Conservation (phyloP, 1,284 basidiomycete species). For the Ganoderma lingzhi region DNA sequence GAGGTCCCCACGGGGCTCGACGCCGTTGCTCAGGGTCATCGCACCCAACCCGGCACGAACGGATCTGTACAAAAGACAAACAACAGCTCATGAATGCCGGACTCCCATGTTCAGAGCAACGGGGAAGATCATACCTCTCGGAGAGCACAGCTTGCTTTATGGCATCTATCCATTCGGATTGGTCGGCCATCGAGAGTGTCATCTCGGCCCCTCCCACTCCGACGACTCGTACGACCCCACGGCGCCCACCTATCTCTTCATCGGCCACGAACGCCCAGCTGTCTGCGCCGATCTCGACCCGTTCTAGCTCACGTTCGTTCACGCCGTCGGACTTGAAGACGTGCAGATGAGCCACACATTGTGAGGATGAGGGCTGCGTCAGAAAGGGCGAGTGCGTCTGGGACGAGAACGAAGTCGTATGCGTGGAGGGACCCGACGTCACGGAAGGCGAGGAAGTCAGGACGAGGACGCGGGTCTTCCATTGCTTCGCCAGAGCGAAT, state of each 20-base stretch:
- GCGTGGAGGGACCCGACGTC: conserved; percentile 42
- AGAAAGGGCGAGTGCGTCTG: conserved; percentile 29
- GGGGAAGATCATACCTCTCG: conserved; percentile 59
- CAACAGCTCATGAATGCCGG: conserved; percentile 12
- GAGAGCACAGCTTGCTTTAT: conserved; percentile 76
- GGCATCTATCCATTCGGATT: conserved; percentile 64
- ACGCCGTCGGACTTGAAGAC: conserved; percentile 67
- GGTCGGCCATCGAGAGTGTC: conserved; percentile 71
- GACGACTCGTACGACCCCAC: conserved; percentile 71
- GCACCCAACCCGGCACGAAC: conserved; percentile 70
- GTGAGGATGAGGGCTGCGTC: conserved; percentile 33
- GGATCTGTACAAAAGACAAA: conserved; percentile 51
- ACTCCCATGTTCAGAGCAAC: neutral
- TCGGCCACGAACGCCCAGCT: conserved; percentile 79
- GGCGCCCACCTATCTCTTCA: conserved; percentile 68
- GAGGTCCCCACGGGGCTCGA: conserved; percentile 78
- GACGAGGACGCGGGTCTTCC: conserved; percentile 72
- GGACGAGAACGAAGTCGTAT: conserved; percentile 34
- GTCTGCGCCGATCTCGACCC: conserved; percentile 76
- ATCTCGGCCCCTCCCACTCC: conserved; percentile 66
- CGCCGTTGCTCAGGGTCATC: conserved; percentile 49
- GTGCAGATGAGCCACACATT: conserved; percentile 68
- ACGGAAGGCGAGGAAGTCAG: conserved; percentile 54
- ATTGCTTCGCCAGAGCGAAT: conserved; percentile 74
- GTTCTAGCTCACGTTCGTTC: conserved; percentile 74